Percentiles rank a stretch among this genome's conserved stretches.
Evolutionary conservation across 192 early-diverging fungal species (phyloP).

Genomic region (Podila clonocystis): DNA sequence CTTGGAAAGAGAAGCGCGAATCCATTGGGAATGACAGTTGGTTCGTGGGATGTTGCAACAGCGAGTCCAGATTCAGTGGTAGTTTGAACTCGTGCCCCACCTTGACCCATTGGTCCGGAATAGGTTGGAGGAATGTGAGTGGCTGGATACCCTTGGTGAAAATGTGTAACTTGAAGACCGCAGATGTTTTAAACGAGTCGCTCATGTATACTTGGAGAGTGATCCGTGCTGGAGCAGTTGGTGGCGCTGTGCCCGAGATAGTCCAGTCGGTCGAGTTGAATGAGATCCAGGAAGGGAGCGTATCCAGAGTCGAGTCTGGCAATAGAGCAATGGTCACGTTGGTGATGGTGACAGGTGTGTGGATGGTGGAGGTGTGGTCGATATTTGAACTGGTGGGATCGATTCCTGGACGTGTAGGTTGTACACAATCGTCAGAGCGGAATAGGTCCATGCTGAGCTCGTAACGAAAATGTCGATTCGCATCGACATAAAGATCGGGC

Average conservation of each 20-base stretch:
- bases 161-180: slow-evolving; percentile 1
- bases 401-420: neutral
- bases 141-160: neutral
- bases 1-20: too few species aligned
- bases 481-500: slow-evolving; percentile 6
- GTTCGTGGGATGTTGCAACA: neutral
- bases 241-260: neutral
- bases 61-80: neutral
- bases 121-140: neutral
- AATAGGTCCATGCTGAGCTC: slow-evolving; percentile 2
- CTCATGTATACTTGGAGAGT: neutral
- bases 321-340: neutral
- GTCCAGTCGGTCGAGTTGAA: neutral
- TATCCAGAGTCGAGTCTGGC: slow-evolving; percentile 1
- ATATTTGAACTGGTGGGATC: neutral
- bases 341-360: neutral
- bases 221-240: neutral
- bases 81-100: neutral
- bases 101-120: slow-evolving; percentile 6
- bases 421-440: slow-evolving; percentile 6
- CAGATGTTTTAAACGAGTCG: slow-evolving; percentile 1
- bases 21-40: neutral
- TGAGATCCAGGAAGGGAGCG: slow-evolving; percentile 11
- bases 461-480: neutral
- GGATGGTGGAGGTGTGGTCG: neutral